Evolutionary conservation across 305 asterid species (phyloP).

Genomic region (Fraxinus sp.): DNA sequence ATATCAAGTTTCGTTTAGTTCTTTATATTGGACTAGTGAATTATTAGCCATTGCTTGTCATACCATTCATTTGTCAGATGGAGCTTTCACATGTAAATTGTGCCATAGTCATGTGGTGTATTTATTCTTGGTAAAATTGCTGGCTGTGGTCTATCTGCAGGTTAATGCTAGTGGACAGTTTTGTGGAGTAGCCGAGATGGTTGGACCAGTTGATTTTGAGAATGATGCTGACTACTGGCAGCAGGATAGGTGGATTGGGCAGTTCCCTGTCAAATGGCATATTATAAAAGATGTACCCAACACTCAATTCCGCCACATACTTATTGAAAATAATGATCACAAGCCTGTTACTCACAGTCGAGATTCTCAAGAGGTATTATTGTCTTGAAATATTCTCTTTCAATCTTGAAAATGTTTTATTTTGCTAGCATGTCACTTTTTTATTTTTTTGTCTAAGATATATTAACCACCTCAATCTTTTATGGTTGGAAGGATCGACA

Average conservation of each 20-base stretch:
- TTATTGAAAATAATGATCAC: conserved; percentile 53
- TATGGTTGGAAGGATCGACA: background rate
- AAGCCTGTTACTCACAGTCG: conserved; percentile 63
- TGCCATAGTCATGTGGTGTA: background rate
- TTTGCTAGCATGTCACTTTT: background rate
- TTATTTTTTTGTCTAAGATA: background rate
- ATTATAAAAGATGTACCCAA: conserved; percentile 51
- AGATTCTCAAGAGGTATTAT: conserved; percentile 52
- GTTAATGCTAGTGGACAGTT: conserved; percentile 60
- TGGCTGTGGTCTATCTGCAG: conserved; percentile 20
- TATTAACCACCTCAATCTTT: background rate
- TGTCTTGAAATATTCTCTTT: background rate
- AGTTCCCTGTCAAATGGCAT: conserved; percentile 57
- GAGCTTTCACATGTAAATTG: background rate
- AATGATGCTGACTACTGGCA: conserved; percentile 60
- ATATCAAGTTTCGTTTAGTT: background rate
- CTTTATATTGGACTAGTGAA: background rate
- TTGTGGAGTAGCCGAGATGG: conserved; percentile 60
- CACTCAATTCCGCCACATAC: conserved; percentile 49
- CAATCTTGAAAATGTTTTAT: background rate
- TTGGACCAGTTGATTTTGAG: conserved; percentile 54
- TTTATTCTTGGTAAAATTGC: background rate
- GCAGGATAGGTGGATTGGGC: conserved; percentile 62
- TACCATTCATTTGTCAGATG: background rate
- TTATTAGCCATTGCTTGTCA: background rate